Conservation (phyloP, 1,284 basidiomycete species). For the Rhizopogon parksii region DNA sequence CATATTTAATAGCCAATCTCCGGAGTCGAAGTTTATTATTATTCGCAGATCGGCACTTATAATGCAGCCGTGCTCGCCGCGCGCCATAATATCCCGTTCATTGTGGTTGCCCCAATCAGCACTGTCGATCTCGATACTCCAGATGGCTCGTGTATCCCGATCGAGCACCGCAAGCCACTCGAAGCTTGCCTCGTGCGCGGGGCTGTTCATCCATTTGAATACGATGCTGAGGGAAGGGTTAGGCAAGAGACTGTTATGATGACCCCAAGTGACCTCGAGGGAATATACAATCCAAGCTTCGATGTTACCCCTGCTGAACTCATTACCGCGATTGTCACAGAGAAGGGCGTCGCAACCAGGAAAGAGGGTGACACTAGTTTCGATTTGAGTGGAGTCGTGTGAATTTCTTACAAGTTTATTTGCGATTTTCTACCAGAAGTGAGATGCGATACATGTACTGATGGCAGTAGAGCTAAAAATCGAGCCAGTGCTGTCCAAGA, state of each 20-base stretch:
- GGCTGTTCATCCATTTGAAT: slow-evolving; percentile 48
- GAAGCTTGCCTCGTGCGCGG: slow-evolving; percentile 87
- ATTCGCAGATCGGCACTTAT: slow-evolving; percentile 74
- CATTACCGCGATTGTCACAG: slow-evolving; percentile 82
- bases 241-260: slow-evolving; percentile 68
- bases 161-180: slow-evolving; percentile 80
- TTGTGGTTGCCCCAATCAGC: slow-evolving; percentile 85
- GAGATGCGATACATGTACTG: background rate
- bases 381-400: slow-evolving; percentile 51
- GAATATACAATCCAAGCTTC: slow-evolving; percentile 89
- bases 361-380: slow-evolving; percentile 43
- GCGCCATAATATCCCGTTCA: slow-evolving; percentile 79
- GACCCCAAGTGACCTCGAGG: slow-evolving; percentile 56
- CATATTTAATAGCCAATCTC: background rate
- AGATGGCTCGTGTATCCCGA: slow-evolving; percentile 81
- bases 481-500: too few relatives aligned
- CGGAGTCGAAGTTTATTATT: background rate
- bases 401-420: background rate
- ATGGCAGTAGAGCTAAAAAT: background rate
- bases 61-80: slow-evolving; percentile 85
- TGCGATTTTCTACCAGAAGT: background rate
- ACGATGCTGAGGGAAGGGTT: slow-evolving; percentile 35
- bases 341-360: slow-evolving; percentile 78
- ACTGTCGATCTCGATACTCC: slow-evolving; percentile 79
- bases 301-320: slow-evolving; percentile 87